Conservation (phyloP, 2,329 filamentous ascomycete species). For the Penicillium oxalicum region DNA sequence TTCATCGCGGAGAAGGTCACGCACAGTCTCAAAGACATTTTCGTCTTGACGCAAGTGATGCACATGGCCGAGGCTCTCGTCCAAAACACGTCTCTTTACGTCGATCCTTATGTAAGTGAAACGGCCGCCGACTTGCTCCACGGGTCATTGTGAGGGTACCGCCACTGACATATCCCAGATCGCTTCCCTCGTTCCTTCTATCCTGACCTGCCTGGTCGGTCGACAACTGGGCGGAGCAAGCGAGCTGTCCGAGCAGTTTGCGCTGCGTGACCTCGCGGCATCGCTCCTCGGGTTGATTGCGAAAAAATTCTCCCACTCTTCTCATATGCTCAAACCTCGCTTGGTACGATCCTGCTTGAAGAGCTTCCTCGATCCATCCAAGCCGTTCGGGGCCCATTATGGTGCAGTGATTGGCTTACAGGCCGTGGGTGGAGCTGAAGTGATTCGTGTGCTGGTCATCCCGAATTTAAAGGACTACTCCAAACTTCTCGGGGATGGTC, state of each 20-base stretch:
- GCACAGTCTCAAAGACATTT: slow-evolving; percentile 83
- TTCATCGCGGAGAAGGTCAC: slow-evolving; percentile 96
- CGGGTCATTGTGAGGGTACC: too few species aligned
- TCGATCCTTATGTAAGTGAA: slow-evolving; percentile 56
- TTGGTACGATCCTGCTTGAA: slow-evolving; percentile 91
- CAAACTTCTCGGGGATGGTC: slow-evolving; percentile 51
- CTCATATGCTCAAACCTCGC: slow-evolving; percentile 76
- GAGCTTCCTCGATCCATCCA: slow-evolving; percentile 79
- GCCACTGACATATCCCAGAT: slow-evolving; percentile 38
- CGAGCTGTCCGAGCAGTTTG: slow-evolving; percentile 59
- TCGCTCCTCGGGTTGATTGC: slow-evolving; percentile 74
- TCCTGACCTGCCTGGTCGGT: slow-evolving; percentile 84
- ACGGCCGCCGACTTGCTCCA: neutral
- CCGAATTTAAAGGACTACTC: slow-evolving; percentile 63
- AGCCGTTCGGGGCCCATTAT: slow-evolving; percentile 78
- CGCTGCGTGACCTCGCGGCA: slow-evolving; percentile 76
- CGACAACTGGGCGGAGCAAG: slow-evolving; percentile 64
- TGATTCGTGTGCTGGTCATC: slow-evolving; percentile 58
- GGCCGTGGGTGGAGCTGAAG: slow-evolving; percentile 65
- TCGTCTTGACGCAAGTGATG: slow-evolving; percentile 87
- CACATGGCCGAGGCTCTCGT: slow-evolving; percentile 79
- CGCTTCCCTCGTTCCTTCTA: slow-evolving; percentile 69
- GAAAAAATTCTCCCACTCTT: slow-evolving; percentile 72
- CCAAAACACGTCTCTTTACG: slow-evolving; percentile 72
- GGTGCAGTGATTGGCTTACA: slow-evolving; percentile 77